Evolutionary conservation across 306 rosid species (phyloP).

Genomic region (Quercus ilex): DNA sequence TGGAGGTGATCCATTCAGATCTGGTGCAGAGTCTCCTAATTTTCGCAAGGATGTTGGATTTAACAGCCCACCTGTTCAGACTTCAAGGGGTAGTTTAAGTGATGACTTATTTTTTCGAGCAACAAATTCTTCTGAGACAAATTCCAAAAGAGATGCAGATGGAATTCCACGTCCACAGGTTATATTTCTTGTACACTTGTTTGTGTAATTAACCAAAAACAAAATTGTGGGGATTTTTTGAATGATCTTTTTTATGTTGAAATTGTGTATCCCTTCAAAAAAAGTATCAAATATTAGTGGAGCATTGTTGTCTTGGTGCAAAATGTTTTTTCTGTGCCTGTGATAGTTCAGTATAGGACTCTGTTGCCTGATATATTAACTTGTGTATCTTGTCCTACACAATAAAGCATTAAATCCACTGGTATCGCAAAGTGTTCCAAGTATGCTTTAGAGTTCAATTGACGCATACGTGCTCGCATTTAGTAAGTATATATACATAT

Average conservation of each 20-base stretch:
- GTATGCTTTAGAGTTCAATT: not conserved
- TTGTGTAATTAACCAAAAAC: constrained; percentile 1
- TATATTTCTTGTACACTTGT: constrained; percentile 20
- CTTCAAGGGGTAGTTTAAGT: constrained; percentile 40
- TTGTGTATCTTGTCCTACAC: not conserved
- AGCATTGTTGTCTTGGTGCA: not conserved
- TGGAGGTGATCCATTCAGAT: constrained; percentile 70
- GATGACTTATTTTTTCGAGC: constrained; percentile 52
- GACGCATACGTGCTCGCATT: not conserved
- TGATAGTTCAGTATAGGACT: not conserved
- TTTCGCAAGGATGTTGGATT: constrained; percentile 50
- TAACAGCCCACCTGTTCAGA: constrained; percentile 52
- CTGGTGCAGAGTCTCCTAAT: constrained; percentile 62
- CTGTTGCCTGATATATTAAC: not conserved
- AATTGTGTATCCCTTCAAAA: not conserved
- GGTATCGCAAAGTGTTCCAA: not conserved
- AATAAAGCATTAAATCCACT: not conserved
- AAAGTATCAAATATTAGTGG: constrained; percentile 2
- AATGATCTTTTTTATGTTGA: not conserved
- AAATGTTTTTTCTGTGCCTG: not conserved
- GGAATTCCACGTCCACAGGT: constrained; percentile 50
- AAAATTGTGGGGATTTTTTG: not conserved
- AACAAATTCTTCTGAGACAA: constrained; percentile 34
- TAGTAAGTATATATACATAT: not conserved
- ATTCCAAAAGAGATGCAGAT: constrained; percentile 38